phyloP scores from a whole-genome alignment of 176 grass and related monocot genomes.

The Oryza longistaminata region DNA sequence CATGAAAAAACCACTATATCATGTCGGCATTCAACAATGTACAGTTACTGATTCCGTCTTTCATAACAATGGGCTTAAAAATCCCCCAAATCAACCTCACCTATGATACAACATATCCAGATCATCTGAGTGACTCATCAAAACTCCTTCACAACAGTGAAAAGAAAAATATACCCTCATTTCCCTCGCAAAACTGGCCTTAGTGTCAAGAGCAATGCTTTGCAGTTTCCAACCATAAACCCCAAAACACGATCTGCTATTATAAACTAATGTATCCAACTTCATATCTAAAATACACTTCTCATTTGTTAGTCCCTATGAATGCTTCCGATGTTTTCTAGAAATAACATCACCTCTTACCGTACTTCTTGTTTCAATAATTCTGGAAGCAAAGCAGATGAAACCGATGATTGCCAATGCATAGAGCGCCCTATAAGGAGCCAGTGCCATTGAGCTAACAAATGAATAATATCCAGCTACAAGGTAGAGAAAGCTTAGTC shows the following conservation, averaged over 20 bases:
- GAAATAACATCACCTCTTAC: conserved; percentile 58
- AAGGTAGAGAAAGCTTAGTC: conserved; percentile 77
- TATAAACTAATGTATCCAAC: not conserved
- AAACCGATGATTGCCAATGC: conserved; percentile 68
- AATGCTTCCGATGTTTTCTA: conserved; percentile 76
- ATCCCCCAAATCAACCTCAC: not conserved
- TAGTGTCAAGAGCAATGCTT: not conserved
- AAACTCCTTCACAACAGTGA: not conserved
- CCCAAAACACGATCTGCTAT: conserved; percentile 21
- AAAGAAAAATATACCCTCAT: not conserved
- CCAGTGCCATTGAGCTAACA: conserved; percentile 55
- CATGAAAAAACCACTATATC: not conserved
- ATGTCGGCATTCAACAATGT: conserved; percentile 25
- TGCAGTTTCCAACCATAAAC: not conserved
- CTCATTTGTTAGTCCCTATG: conserved; percentile 63
- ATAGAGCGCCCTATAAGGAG: conserved; percentile 78
- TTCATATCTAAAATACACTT: conserved; percentile 3
- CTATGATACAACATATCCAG: conserved; percentile 1
- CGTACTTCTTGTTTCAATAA: conserved; percentile 56
- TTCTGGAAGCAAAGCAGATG: conserved; percentile 60
- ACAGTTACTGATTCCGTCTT: not conserved
- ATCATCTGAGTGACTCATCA: not conserved
- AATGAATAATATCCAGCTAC: conserved; percentile 84
- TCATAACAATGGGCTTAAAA: not conserved
- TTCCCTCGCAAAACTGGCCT: conserved; percentile 16